phyloP scores from a whole-genome alignment of 768 basidiomycete genomes.

The Rhodosporidiobolus sp. region DNA sequence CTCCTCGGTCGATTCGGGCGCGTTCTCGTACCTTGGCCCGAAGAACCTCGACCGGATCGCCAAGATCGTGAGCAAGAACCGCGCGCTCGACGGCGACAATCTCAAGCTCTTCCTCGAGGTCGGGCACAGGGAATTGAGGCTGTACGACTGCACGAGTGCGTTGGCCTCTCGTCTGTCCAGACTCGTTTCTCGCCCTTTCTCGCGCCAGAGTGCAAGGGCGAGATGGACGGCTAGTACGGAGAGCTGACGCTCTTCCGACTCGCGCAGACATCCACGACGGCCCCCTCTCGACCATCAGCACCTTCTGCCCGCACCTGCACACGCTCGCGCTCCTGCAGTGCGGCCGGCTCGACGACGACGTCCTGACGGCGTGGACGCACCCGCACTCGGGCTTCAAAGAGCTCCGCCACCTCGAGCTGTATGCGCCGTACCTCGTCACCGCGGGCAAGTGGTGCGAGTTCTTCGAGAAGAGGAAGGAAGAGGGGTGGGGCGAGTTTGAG shows the following conservation, averaged over 20 bases:
- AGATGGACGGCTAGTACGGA: too few relatives aligned
- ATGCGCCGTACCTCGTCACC: constrained; percentile 61
- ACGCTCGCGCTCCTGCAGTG: constrained; percentile 78
- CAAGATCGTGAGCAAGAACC: constrained; percentile 46
- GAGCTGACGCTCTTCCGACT: neutral
- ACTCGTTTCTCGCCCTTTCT: too few relatives aligned
- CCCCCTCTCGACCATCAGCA: constrained; percentile 66
- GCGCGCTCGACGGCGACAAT: constrained; percentile 68
- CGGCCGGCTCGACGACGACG: constrained; percentile 68
- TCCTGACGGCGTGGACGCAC: constrained; percentile 50
- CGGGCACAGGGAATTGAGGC: constrained; percentile 61
- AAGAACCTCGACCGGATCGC: constrained; percentile 81
- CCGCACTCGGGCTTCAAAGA: constrained; percentile 56
- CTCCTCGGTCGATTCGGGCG: constrained; percentile 72
- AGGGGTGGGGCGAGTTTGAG: constrained; percentile 52
- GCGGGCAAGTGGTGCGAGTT: constrained; percentile 69
- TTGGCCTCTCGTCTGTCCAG: constrained; percentile 4
- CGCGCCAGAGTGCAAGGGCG: too few relatives aligned
- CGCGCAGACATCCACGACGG: constrained; percentile 63
- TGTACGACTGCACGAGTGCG: constrained; percentile 90
- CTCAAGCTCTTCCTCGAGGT: constrained; percentile 78
- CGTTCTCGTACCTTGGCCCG: constrained; percentile 67
- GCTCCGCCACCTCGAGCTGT: constrained; percentile 70
- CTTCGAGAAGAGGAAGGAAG: constrained; percentile 60
- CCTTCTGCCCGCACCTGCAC: constrained; percentile 79